phyloP scores from a whole-genome alignment of 371 early-diverging fungal genomes.

The Lichtheimia ornata region DNA sequence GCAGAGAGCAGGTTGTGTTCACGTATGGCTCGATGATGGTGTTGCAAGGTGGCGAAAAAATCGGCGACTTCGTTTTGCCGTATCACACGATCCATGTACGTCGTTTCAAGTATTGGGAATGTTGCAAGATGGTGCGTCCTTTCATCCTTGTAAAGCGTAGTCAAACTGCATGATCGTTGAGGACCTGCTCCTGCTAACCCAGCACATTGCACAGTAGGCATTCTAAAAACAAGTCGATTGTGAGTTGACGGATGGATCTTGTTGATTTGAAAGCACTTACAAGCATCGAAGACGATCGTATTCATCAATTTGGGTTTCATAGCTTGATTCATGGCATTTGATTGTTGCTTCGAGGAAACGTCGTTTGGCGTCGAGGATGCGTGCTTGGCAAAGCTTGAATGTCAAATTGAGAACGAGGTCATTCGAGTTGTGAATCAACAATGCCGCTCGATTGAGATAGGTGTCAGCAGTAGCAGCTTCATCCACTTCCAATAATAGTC shows the following conservation, averaged over 20 bases:
- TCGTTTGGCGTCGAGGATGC: conserved; percentile 84
- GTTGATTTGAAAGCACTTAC: conserved; percentile 35
- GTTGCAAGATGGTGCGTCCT: conserved; percentile 71
- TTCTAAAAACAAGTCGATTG: conserved; percentile 45
- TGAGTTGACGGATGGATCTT: not conserved
- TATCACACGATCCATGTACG: conserved; percentile 88
- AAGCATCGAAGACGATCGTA: conserved; percentile 69
- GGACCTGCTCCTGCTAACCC: conserved; percentile 93
- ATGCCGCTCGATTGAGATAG: conserved; percentile 80
- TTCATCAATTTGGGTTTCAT: conserved; percentile 62
- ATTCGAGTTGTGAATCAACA: conserved; percentile 61
- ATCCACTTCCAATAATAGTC: conserved; percentile 82
- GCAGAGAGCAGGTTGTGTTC: conserved; percentile 92
- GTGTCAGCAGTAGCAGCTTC: conserved; percentile 81
- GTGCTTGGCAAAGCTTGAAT: conserved; percentile 81
- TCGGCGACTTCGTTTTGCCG: conserved; percentile 75
- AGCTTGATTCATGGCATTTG: conserved; percentile 84
- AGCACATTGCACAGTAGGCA: conserved; percentile 77
- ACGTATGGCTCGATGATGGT: conserved; percentile 91
- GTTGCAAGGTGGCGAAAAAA: conserved; percentile 71
- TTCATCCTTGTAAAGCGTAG: conserved; percentile 92
- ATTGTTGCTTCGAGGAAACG: conserved; percentile 84
- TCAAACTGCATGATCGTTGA: conserved; percentile 82
- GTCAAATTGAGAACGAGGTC: conserved; percentile 56
- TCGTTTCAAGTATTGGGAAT: conserved; percentile 84